Evolutionary conservation across 345 rosid genomes (phyloP).

Genomic region (Corchorus capsularis): DNA sequence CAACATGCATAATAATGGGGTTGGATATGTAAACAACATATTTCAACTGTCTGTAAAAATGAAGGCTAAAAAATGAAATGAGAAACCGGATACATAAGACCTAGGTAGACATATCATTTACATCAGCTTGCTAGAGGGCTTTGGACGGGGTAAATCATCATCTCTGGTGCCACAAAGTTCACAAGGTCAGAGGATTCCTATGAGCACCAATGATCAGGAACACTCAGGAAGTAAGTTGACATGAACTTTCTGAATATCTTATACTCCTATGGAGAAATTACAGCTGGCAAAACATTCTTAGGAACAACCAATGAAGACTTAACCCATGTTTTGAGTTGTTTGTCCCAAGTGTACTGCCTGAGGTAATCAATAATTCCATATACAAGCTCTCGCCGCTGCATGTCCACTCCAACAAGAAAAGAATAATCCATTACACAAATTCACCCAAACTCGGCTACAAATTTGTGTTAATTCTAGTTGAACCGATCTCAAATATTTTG

Average conservation of each 20-base stretch:
- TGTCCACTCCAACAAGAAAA: conserved; percentile 84
- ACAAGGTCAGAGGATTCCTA: conserved; percentile 37
- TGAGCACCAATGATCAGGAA: conserved; percentile 90
- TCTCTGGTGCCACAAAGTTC: conserved; percentile 41
- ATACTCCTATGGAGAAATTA: conserved; percentile 88
- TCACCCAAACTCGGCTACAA: too few species aligned
- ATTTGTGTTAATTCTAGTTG: conserved; percentile 94
- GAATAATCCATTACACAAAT: conserved; percentile 99
- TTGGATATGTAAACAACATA: conserved; percentile 37
- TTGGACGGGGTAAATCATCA: conserved; percentile 25
- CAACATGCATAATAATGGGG: conserved; percentile 61
- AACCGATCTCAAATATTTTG: conserved; percentile 90
- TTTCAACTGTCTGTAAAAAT: conserved; percentile 20
- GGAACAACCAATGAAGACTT: conserved; percentile 90
- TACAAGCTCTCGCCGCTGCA: conserved; percentile 64
- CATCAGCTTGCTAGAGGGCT: conserved; percentile 7
- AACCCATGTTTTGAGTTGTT: conserved; percentile 96
- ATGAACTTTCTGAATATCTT: conserved; percentile 94
- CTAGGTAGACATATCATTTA: conserved; percentile 20
- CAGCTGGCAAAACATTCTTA: conserved; percentile 76
- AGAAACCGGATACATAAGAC: conserved; percentile 15
- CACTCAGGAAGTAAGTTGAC: conserved; percentile 79
- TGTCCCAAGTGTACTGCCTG: conserved; percentile 98
- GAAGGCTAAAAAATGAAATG: not conserved
- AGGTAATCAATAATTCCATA: conserved; percentile 97